Evolutionary conservation across 257 asterid species (phyloP).

Genomic region (Solanum dulcamara): DNA sequence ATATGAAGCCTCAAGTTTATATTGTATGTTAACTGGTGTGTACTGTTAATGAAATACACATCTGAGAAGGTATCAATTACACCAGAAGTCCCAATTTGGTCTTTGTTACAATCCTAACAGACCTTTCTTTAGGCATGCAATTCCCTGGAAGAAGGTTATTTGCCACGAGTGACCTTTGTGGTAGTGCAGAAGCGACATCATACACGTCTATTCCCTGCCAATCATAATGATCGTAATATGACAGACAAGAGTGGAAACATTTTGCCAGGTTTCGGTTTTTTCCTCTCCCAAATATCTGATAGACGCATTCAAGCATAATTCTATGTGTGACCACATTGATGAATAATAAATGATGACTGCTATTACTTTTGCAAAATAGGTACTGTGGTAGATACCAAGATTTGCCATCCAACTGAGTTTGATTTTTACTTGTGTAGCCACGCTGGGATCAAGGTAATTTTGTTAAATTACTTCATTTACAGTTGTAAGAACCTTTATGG

Average conservation of each 20-base stretch:
- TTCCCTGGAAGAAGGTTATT: constrained; percentile 34
- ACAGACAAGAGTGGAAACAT: constrained; percentile 89
- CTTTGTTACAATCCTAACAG: not conserved
- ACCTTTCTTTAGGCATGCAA: constrained; percentile 49
- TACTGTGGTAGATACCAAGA: constrained; percentile 66
- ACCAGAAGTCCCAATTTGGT: not conserved
- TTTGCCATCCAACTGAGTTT: constrained; percentile 72
- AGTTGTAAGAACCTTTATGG: not conserved
- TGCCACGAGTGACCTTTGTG: constrained; percentile 57
- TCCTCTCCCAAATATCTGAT: too few relatives aligned
- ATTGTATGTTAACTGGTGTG: not conserved
- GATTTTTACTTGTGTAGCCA: constrained; percentile 85
- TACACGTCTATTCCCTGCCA: constrained; percentile 62
- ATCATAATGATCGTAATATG: constrained; percentile 21
- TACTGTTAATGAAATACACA: not conserved
- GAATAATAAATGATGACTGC: not conserved
- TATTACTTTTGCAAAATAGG: constrained; percentile 24
- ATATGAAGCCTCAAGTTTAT: not conserved
- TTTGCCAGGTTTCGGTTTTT: constrained; percentile 45
- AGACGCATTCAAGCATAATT: not conserved
- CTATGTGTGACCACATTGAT: not conserved
- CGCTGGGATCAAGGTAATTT: constrained; percentile 66
- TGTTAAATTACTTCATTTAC: not conserved
- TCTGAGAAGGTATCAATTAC: not conserved
- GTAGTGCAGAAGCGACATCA: constrained; percentile 97